Base-by-base conservation (phyloP, 768 basidiomycete species). In the Kwoniella sp. region DNA sequence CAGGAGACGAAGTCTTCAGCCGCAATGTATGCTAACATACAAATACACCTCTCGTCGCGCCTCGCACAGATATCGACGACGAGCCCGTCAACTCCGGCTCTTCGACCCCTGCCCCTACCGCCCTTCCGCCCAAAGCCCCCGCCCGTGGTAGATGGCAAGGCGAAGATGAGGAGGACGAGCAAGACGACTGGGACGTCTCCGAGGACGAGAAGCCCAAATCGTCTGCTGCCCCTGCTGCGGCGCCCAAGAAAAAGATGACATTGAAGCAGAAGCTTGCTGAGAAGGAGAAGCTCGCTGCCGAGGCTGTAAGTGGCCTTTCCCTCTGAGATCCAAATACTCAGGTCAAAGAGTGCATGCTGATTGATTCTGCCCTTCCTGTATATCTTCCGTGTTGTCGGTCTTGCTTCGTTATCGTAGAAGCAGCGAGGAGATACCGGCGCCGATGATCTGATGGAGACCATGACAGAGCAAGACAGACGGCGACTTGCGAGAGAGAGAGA, bases 171-270 rank as follows among this genome's bases (percentile, higher is more conserved):
- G 92, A 94, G 0, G 88, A 88, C 13, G 86, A 88, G 25, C 90
- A 87, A 92, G 93, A 91, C 81, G 94, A 96, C 81, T 98, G 95
- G 95, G 94, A 98, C 73, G 90, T 84, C 34, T 90, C 90, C 0
- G 91, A 91, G 59, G 86, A 87, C 58, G 83, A 83, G 73, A 83
- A 82, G 66, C 81, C 84, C 4, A 79, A 84, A 47, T 58, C 82
- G 2, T 70, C 73, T 4, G 67, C 78, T 15, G 62, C 69, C 15
- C 65, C 86, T 0, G 86, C 84, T 52, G 87, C 88, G 20, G 88
- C 91, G 2, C 87, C 89, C 1, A 92, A 91, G 84, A 95, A 96
- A 83, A 96, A 93, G 82, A 92, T 91, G 58, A 91, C 89, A 1
- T 81, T 97, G 70, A 96, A 96, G 81, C 87, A 87, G 22, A 95